These are phyloP conservation scores for Lachnellula hyalina DNA, from an alignment of 2,329 filamentous ascomycete species.

Conservation along the genomic window DNA sequence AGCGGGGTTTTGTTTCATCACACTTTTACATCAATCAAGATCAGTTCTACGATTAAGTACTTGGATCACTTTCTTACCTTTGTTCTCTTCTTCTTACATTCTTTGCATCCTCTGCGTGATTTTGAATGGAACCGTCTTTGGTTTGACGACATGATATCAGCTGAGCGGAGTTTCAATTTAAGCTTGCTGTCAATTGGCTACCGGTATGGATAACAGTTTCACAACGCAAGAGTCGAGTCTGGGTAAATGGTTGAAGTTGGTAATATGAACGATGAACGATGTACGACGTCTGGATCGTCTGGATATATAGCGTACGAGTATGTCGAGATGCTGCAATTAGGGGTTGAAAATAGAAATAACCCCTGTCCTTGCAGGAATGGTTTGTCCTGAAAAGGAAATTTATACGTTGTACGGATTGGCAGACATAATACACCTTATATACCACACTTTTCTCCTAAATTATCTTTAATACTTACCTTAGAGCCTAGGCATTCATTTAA, in stretches of 20 bases:
- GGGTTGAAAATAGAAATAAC: neutral
- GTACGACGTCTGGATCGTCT: neutral
- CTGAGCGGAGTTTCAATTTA: no score
- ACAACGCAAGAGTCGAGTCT: neutral
- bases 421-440: no score
- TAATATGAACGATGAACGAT: neutral
- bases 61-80: slow-evolving; percentile 2
- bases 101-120: slow-evolving; percentile 11
- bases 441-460: no score
- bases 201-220: neutral
- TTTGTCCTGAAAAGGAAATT: neutral
- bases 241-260: neutral
- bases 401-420: neutral
- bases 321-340: neutral
- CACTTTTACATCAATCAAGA: neutral
- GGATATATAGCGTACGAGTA: no score
- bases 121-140: slow-evolving; percentile 10
- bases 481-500: no score
- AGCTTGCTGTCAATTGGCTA: no score
- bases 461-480: no score
- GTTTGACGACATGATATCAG: slow-evolving; percentile 1
- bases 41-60: neutral
- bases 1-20: slow-evolving; percentile 8
- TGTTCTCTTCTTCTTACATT: slow-evolving; percentile 12
- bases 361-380: neutral